These are phyloP conservation scores for Cladorrhinum sp. DNA, from an alignment of 2,329 filamentous ascomycete genomes.

Conservation along the genomic window DNA sequence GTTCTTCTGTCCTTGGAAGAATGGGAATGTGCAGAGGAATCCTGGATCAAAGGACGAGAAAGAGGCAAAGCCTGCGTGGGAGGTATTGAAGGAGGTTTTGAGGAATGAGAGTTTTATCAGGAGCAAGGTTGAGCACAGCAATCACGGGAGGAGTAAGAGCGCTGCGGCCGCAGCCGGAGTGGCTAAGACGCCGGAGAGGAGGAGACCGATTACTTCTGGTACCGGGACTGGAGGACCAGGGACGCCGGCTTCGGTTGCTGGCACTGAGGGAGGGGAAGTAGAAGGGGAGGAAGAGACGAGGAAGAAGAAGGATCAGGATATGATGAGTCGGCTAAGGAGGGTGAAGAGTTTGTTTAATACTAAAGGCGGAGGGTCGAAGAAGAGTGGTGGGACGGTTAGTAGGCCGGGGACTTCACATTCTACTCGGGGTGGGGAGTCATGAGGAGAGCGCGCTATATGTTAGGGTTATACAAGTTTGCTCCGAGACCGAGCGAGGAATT, in stretches of 20 bases:
- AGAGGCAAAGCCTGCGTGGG: constrained; percentile 50
- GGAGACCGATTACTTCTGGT: constrained; percentile 18
- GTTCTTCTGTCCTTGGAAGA: constrained; percentile 82
- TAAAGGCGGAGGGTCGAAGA: no score
- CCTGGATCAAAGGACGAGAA: constrained; percentile 34
- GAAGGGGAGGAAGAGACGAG: constrained; percentile 50
- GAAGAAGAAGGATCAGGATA: constrained; percentile 64
- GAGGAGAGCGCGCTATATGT: no score
- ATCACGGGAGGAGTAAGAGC: constrained; percentile 32
- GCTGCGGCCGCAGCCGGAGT: constrained; percentile 3
- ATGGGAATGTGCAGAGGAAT: constrained; percentile 57
- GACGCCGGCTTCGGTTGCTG: not conserved
- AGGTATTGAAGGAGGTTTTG: constrained; percentile 51
- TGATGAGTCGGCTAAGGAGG: constrained; percentile 67
- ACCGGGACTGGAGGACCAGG: constrained; percentile 19
- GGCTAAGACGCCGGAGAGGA: constrained; percentile 20
- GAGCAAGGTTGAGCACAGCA: constrained; percentile 29
- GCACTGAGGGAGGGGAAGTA: constrained; percentile 27
- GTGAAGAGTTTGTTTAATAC: constrained; percentile 70
- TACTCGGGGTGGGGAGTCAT: constrained; percentile 13
- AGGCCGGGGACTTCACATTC: constrained; percentile 28
- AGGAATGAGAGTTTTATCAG: constrained; percentile 58
- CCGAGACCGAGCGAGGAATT: no score
- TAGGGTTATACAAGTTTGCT: no score
- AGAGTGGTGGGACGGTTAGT: constrained; percentile 21